Percentiles rank a stretch among this genome's conserved stretches.
Evolutionary conservation across 106 monocot species (phyloP).

Genomic region (Allium sativum): DNA sequence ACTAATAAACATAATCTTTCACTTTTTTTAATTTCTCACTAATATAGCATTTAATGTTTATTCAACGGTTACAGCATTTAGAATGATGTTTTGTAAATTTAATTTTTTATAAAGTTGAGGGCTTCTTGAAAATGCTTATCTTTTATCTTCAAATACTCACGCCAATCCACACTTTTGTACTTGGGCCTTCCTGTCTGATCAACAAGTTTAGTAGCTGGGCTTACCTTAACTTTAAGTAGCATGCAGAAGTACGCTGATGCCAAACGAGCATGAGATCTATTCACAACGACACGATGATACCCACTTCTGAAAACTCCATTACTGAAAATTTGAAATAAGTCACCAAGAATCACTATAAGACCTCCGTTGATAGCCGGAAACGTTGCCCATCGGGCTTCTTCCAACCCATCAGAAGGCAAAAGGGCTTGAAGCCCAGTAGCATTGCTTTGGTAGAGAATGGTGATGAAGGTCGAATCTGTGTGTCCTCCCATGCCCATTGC

Average conservation of each 20-base stretch:
- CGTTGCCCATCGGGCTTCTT: slow-evolving; percentile 21
- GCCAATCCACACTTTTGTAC: slow-evolving; percentile 31
- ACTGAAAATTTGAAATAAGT: slow-evolving; percentile 33
- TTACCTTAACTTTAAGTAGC: slow-evolving; percentile 18
- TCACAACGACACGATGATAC: slow-evolving; percentile 40
- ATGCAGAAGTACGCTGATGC: slow-evolving; percentile 36
- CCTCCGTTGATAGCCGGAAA: slow-evolving; percentile 19
- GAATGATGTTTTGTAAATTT: not conserved
- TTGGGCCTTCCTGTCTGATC: slow-evolving; percentile 6
- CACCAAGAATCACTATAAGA: slow-evolving; percentile 34
- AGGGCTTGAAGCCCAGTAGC: slow-evolving; percentile 33
- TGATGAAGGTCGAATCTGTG: slow-evolving; percentile 42
- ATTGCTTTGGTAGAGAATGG: slow-evolving; percentile 34
- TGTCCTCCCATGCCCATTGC: slow-evolving; percentile 47
- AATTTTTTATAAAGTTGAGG: slow-evolving; percentile 12
- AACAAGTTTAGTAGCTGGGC: slow-evolving; percentile 7
- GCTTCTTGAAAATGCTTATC: slow-evolving; percentile 30
- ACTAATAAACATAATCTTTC: no score
- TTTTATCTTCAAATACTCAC: slow-evolving; percentile 34
- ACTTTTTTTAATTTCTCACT: no score
- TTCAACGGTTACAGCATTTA: no score
- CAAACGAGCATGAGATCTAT: slow-evolving; percentile 15
- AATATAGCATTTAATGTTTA: no score
- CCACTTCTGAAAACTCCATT: slow-evolving; percentile 38
- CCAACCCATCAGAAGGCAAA: not conserved